Base-by-base conservation (phyloP, 805 yeast genomes). In the Nematodospora valgi region DNA sequence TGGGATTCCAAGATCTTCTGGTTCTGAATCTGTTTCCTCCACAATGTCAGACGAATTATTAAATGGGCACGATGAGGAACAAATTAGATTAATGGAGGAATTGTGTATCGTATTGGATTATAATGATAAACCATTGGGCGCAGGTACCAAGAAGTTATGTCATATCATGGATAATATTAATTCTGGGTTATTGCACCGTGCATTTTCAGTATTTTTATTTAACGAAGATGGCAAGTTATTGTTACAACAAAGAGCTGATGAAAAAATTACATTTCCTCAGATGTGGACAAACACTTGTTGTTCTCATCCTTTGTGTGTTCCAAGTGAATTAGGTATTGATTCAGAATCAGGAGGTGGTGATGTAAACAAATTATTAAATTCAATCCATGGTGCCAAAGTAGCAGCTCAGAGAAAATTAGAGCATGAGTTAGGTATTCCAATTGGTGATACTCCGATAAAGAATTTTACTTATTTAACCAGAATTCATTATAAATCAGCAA, bases 211-310 rank as follows among this genome's bases (percentile, higher is more conserved):
- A n/a, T 93, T 93, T 51, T 64, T 91, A 36, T 93, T 93, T 68
- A 82, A 88, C 58, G 76, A 75, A 15, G 76, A 85, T 29, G 79
- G 80, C 40, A 73, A 83, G 60, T 72, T 93, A 43, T 70, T 93
- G 39, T 70, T 93, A 47, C 99, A 93, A 65, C 97, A 91, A 65
- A 79, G 99, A 49, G 98, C 99, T 0, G 79, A 80, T 32, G 98
- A 93, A 58, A 93, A 93, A 60, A 93, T 93, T 64, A 93, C 99
- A 1, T 93, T 93, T 62, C 95, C 98, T 1, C 79, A 79, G 39
- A 80, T 89, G 82, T 93, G 99, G 99, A 93, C 99, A 17, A 93
- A 93, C 59, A 93, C 99, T 2, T 93, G 99, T 64, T 93, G 99
- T 60, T 89, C 98, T 1, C 99, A 93, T 58, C 99, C 99, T 7